phyloP scores from a whole-genome alignment of 2,329 filamentous ascomycete species.

The Plectosphaerella sp. region DNA sequence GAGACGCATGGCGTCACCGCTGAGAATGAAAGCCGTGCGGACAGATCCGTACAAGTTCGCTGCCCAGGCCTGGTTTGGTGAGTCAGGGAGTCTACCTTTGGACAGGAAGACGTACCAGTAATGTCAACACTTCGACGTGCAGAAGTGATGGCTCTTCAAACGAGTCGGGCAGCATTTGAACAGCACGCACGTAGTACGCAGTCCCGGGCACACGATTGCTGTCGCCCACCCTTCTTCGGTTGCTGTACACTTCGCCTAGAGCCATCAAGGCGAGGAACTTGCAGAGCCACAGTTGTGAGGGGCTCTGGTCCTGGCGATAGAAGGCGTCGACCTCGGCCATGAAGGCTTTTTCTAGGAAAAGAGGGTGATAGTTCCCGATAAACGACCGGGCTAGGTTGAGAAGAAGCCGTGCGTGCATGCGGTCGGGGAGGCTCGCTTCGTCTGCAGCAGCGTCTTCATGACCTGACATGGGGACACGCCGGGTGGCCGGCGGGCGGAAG shows the following conservation, averaged over 20 bases:
- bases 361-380: slow-evolving; percentile 23
- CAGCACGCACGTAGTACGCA: slow-evolving; percentile 34
- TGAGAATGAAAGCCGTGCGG: slow-evolving; percentile 25
- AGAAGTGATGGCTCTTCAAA: slow-evolving; percentile 37
- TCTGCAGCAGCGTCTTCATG: neutral
- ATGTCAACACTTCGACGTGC: slow-evolving; percentile 35
- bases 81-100: slow-evolving; percentile 18
- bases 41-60: slow-evolving; percentile 28
- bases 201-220: slow-evolving; percentile 32
- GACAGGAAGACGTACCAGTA: slow-evolving; percentile 24
- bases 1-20: slow-evolving; percentile 29
- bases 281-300: slow-evolving; percentile 27
- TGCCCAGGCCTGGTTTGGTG: slow-evolving; percentile 18
- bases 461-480: neutral
- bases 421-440: slow-evolving; percentile 1
- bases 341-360: slow-evolving; percentile 29
- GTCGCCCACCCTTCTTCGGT: slow-evolving; percentile 22
- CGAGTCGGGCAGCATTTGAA: slow-evolving; percentile 33
- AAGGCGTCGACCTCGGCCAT: slow-evolving; percentile 29
- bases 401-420: slow-evolving; percentile 23
- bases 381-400: slow-evolving; percentile 21
- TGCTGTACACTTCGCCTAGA: slow-evolving; percentile 38
- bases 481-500: slow-evolving; percentile 8
- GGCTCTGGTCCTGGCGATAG: slow-evolving; percentile 25
- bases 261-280: slow-evolving; percentile 40